Conservation (phyloP, 2,329 filamentous ascomycete species). For the Aspergillus fischeri region DNA sequence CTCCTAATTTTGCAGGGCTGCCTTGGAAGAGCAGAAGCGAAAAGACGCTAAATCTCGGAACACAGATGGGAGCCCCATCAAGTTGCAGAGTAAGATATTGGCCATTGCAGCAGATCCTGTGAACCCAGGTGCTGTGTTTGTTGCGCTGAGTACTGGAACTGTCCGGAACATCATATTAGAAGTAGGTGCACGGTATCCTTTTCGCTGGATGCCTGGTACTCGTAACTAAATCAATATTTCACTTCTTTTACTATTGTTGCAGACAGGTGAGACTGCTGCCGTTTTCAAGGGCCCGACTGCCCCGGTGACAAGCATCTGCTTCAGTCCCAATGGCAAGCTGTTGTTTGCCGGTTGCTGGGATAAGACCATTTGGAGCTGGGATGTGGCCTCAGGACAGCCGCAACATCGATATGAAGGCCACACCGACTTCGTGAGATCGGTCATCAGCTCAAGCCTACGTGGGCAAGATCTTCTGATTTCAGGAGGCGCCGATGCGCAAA, state of each 20-base stretch:
- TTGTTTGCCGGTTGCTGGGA: slow-evolving; percentile 89
- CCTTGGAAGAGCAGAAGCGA: slow-evolving; percentile 50
- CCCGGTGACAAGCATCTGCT: slow-evolving; percentile 72
- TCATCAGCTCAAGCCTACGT: slow-evolving; percentile 60
- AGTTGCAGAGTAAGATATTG: slow-evolving; percentile 79
- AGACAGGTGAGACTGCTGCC: slow-evolving; percentile 44
- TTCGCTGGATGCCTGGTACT: slow-evolving; percentile 4
- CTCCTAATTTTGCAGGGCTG: slow-evolving; percentile 36
- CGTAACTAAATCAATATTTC: slow-evolving; percentile 10
- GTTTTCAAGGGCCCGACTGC: slow-evolving; percentile 70
- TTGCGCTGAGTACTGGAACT: slow-evolving; percentile 83
- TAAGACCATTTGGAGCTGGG: slow-evolving; percentile 85
- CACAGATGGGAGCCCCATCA: slow-evolving; percentile 74
- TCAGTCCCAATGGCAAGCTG: slow-evolving; percentile 58
- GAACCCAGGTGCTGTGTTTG: slow-evolving; percentile 60
- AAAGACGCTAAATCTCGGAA: slow-evolving; percentile 75
- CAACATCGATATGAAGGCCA: slow-evolving; percentile 69
- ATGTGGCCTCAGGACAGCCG: slow-evolving; percentile 53
- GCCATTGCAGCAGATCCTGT: slow-evolving; percentile 66
- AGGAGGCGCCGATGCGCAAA: slow-evolving; percentile 72
- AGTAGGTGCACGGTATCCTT: slow-evolving; percentile 52
- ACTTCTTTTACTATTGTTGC: slow-evolving; percentile 8
- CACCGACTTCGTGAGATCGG: slow-evolving; percentile 83
- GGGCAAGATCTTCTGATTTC: slow-evolving; percentile 65
- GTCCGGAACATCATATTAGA: slow-evolving; percentile 71